Percentiles rank a stretch among this genome's conserved stretches.
Conservation (phyloP, 768 basidiomycete species). For the Boletus rubropictus region DNA sequence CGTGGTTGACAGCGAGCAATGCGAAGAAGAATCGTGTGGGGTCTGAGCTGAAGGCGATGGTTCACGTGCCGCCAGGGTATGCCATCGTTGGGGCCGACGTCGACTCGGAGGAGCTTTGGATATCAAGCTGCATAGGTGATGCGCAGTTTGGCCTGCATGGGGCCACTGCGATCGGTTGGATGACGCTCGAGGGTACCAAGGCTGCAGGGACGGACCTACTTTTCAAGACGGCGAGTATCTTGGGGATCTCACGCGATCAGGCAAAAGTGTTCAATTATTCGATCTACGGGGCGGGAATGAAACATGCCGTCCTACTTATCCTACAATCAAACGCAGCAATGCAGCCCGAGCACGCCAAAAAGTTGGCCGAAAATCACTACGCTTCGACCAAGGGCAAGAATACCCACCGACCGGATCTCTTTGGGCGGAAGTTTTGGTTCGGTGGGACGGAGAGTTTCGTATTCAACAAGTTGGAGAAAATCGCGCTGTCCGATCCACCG, state of each 20-base stretch:
- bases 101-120: constrained; percentile 98
- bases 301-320: constrained; percentile 83
- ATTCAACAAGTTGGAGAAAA: constrained; percentile 96
- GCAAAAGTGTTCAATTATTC: constrained; percentile 99
- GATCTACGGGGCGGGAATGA: constrained; percentile 97
- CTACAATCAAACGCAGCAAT: constrained; percentile 80
- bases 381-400: constrained; percentile 90
- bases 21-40: constrained; percentile 98
- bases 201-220: constrained; percentile 91
- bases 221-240: constrained; percentile 90
- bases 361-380: constrained; percentile 80
- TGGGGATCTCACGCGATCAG: constrained; percentile 88
- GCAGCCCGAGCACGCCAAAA: constrained; percentile 70
- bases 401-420: constrained; percentile 67
- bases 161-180: constrained; percentile 96
- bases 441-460: constrained; percentile 94
- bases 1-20: constrained; percentile 97
- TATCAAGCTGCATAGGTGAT: constrained; percentile 97
- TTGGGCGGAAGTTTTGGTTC: constrained; percentile 88
- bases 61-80: constrained; percentile 89
- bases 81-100: constrained; percentile 97
- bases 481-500: constrained; percentile 80
- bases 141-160: constrained; percentile 97
- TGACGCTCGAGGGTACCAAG: constrained; percentile 98
- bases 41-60: constrained; percentile 97